phyloP scores from a whole-genome alignment of 2,329 filamentous ascomycete species.

The Alternaria infectoria region DNA sequence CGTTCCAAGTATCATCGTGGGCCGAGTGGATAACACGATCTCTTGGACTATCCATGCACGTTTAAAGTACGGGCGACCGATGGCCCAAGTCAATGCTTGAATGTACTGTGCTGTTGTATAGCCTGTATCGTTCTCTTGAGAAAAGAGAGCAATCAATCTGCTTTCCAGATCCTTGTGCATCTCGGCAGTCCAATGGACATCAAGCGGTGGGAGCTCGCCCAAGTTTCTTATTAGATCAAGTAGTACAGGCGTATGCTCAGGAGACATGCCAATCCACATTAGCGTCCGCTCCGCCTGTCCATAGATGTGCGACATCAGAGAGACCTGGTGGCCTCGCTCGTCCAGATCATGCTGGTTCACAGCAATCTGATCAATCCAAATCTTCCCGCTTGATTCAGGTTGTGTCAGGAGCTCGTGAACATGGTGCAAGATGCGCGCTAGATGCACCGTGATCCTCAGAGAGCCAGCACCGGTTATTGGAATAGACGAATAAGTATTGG shows the following conservation, averaged over 20 bases:
- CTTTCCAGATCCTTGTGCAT: not conserved
- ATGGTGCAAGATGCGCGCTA: not conserved
- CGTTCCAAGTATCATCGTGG: not conserved
- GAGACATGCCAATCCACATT: not conserved
- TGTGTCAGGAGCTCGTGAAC: not conserved
- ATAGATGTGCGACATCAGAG: not conserved
- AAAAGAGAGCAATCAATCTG: not conserved
- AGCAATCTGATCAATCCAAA: constrained; percentile 1
- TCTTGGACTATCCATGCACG: constrained; percentile 1
- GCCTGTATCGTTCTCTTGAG: not conserved
- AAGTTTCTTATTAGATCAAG: not conserved
- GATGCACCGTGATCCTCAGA: not conserved
- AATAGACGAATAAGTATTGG: not conserved
- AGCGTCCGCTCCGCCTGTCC: not conserved
- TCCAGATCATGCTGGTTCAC: not conserved
- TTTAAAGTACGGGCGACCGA: not conserved
- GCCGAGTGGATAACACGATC: not conserved
- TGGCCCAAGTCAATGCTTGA: not conserved
- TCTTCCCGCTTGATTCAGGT: not conserved
- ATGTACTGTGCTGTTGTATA: not conserved
- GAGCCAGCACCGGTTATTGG: not conserved
- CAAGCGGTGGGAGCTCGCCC: not conserved
- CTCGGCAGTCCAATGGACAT: not conserved
- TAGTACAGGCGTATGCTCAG: not conserved
- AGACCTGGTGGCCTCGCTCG: not conserved